Base-by-base conservation (phyloP, 768 basidiomycete species). In the Tricholoma matsutake region DNA sequence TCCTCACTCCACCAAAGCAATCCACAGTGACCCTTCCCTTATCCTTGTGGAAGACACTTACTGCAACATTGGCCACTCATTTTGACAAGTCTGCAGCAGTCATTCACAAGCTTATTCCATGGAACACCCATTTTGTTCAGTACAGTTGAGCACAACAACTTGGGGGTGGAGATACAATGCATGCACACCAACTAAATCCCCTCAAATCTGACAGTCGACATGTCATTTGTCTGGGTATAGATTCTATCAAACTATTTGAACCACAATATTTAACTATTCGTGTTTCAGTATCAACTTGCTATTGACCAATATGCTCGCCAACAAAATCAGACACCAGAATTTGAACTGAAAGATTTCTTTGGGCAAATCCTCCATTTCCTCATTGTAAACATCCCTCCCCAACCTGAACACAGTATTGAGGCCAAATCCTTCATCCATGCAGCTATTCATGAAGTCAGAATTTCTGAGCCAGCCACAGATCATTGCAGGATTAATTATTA, bases 331-430 rank as follows among this genome's bases (percentile, higher is more conserved):
- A 43, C 14, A 10, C 61, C 67, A 9, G 54, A 65, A 11, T 69
- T 67, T 28, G 51, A 54, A 16, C 56, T 51, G 9, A 3, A 63
- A 68, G 22, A 25, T 3, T 25, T 25, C 10, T 76, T 71, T 63
- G 77, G 77, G 1, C 73, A 74, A 59, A 18, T 79, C 1, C 59
- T 70, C 52, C 57, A 68, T 34, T 69, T 79, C 13, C 61, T 74
- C 35, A 45, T 45, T 20, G 32, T 78, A 13, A 59, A 60, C 3
- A 54, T 76, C 2, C 66, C 66, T 6, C 51, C 54, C 5, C 57
- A 64, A 0, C 54, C 31, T 13, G 49, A 28, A 8, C 63, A 69
- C 37, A 61, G 63, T 11, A 52, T 72, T 13, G 9, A 18, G 9
- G 43, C 65, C 11, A 43, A 58, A 18, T 70, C 61, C 2, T 34